These are phyloP conservation scores for Corchorus capsularis DNA, from an alignment of 345 rosid genomes.

Conservation along the genomic window DNA sequence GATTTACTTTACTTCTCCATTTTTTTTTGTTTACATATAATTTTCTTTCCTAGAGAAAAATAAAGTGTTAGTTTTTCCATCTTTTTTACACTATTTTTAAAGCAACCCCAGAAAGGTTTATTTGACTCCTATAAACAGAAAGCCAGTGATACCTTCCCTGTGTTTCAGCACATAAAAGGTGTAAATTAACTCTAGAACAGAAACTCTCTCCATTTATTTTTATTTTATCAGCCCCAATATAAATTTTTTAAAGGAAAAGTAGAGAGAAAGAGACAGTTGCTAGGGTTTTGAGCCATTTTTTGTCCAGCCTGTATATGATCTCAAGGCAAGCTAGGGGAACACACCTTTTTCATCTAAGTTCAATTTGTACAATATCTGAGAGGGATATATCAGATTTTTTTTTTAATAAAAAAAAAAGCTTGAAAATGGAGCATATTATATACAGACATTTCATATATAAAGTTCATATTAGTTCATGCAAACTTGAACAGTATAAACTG, in stretches of 20 bases:
- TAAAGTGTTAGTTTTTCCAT: background rate
- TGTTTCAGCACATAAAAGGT: conserved; percentile 33
- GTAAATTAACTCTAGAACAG: conserved; percentile 25
- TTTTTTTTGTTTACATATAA: too few species aligned
- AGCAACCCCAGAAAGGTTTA: conserved; percentile 23
- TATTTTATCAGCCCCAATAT: background rate
- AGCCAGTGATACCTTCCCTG: conserved; percentile 31
- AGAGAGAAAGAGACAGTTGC: conserved; percentile 17
- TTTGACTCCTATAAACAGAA: conserved; percentile 38
- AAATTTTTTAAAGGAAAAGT: background rate
- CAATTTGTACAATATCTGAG: background rate
- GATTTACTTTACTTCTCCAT: background rate
- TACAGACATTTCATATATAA: background rate
- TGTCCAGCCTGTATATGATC: background rate
- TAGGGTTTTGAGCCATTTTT: conserved; percentile 30
- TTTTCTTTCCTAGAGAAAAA: too few species aligned
- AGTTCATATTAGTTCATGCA: too few species aligned
- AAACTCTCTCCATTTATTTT: conserved; percentile 16
- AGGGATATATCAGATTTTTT: background rate
- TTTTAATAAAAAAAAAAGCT: background rate
- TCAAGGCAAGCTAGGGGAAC: background rate
- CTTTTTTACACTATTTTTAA: conserved; percentile 26
- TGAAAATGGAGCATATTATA: background rate
- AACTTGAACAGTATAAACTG: too few species aligned
- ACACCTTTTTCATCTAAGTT: background rate